Evolutionary conservation across 2,329 filamentous ascomycete genomes (phyloP).

Genomic region (Fusarium napiforme): DNA sequence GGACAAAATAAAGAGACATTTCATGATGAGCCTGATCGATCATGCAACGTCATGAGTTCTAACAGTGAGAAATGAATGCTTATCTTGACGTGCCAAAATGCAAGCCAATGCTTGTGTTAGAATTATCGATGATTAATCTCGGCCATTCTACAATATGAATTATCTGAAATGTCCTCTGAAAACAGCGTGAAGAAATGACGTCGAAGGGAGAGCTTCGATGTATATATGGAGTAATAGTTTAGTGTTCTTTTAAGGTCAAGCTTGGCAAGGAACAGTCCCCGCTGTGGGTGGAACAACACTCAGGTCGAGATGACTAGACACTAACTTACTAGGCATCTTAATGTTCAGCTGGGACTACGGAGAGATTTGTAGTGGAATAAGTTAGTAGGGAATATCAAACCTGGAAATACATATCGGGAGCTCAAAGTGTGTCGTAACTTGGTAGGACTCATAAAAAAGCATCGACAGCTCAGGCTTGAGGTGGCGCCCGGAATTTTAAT

Average conservation of each 20-base stretch:
- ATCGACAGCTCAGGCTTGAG: background rate
- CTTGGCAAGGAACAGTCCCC: conserved; percentile 5
- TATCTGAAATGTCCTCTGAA: background rate
- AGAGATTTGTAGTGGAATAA: background rate
- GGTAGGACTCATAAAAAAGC: background rate
- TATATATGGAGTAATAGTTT: background rate
- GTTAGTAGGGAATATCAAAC: background rate
- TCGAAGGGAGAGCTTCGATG: conserved; percentile 5
- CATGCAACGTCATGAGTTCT: background rate
- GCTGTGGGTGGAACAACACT: conserved; percentile 19
- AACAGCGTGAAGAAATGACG: conserved; percentile 8
- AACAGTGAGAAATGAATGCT: background rate
- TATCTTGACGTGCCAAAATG: background rate
- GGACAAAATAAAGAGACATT: conserved; percentile 21
- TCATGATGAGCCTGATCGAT: background rate
- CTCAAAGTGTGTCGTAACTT: background rate
- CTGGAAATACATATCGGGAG: too few species aligned
- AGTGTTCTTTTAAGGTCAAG: background rate
- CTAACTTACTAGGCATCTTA: background rate
- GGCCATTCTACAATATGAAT: background rate
- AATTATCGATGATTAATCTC: background rate
- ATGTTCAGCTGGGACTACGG: background rate
- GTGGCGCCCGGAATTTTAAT: background rate
- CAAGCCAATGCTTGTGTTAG: background rate
- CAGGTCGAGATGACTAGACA: background rate